phyloP scores from a whole-genome alignment of 805 yeast genomes.

The Nakazawaea wyomingensis region DNA sequence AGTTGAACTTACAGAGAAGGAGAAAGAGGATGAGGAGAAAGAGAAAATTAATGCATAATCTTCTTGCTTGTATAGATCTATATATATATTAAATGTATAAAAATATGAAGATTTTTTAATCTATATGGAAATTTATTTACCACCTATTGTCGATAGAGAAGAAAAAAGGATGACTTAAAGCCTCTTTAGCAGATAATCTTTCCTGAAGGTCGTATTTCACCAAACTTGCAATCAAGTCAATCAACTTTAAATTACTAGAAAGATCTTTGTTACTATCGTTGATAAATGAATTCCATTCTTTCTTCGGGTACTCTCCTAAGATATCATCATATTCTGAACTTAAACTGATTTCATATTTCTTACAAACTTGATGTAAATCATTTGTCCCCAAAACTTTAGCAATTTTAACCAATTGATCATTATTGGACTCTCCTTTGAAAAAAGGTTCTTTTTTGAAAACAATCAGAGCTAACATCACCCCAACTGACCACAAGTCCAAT shows the following conservation, averaged over 20 bases:
- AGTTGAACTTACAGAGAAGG: slow-evolving; percentile 10
- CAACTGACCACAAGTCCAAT: not conserved
- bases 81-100: too few relatives aligned
- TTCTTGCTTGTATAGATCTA: not conserved
- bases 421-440: not conserved
- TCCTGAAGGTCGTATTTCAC: not conserved
- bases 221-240: not conserved
- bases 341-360: slow-evolving; percentile 64
- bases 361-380: slow-evolving; percentile 57
- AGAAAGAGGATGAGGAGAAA: slow-evolving; percentile 1
- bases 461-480: not conserved
- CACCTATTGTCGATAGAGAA: too few relatives aligned
- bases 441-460: not conserved
- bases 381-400: not conserved
- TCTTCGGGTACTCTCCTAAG: not conserved
- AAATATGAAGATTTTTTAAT: not conserved
- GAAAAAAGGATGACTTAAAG: not conserved
- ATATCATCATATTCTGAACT: slow-evolving; percentile 71
- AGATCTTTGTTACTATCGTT: not conserved
- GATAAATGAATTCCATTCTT: not conserved
- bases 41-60: not conserved
- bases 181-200: not conserved
- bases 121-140: not conserved
- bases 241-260: not conserved
- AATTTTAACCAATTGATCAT: not conserved